Evolutionary conservation across 352 stramenopile genomes (phyloP).

Genomic region (Phytopythium delawarense): DNA sequence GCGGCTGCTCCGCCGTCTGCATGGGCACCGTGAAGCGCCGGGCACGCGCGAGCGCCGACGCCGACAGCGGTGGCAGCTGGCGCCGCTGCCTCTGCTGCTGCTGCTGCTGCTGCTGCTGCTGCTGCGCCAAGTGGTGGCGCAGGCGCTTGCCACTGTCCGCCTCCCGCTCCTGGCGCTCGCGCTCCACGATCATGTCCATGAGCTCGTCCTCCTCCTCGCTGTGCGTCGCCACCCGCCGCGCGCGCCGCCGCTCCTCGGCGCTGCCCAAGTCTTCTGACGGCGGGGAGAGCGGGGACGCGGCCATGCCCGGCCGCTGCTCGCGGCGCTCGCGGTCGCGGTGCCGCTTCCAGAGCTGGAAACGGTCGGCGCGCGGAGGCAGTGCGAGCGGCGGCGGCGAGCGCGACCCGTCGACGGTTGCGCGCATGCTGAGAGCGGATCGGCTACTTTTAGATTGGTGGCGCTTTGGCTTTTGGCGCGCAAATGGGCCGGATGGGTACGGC

Average conservation of each 20-base stretch:
- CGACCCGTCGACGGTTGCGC: constrained; percentile 3
- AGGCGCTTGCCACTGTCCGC: constrained; percentile 4
- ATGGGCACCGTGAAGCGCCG: constrained; percentile 9
- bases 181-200: constrained; percentile 32
- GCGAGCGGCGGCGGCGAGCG: constrained; percentile 1
- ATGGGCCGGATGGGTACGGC: too few species aligned
- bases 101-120: constrained; percentile 7
- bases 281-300: not conserved
- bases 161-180: constrained; percentile 22
- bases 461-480: constrained; percentile 4
- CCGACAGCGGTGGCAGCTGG: constrained; percentile 9
- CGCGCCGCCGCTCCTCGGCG: constrained; percentile 2
- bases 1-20: constrained; percentile 6
- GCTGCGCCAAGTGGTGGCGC: not conserved
- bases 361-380: not conserved
- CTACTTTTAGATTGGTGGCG: not conserved
- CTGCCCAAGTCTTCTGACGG: not conserved
- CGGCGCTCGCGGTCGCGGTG: constrained; percentile 12
- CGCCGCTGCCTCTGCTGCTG: constrained; percentile 5
- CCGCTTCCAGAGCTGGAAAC: constrained; percentile 20
- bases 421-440: not conserved
- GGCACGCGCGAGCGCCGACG: not conserved
- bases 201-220: constrained; percentile 36
- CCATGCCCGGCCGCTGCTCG: constrained; percentile 1
- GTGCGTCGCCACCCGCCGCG: not conserved